Percentiles rank a stretch among this genome's conserved stretches.
phyloP scores from a whole-genome alignment of 1,139 yeast genomes.

The Debaryomyces psychrophilus region DNA sequence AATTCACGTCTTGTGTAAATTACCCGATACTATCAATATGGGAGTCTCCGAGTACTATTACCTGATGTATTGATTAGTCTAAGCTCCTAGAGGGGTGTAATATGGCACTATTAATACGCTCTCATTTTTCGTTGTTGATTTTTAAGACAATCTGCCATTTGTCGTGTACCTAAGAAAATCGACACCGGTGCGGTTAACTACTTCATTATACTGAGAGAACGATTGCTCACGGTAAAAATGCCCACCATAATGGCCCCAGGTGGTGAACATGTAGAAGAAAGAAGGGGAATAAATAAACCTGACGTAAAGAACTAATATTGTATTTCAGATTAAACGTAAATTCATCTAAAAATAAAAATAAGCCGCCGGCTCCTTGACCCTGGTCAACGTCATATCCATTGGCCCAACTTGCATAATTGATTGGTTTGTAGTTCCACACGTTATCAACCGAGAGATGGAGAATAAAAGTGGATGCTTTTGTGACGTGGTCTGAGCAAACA shows the following conservation, averaged over 20 bases:
- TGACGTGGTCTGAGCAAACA: background rate
- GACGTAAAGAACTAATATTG: background rate
- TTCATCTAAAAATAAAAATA: background rate
- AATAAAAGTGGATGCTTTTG: background rate
- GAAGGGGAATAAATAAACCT: background rate
- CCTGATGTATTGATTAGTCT: slow-evolving; percentile 1
- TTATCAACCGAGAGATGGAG: background rate
- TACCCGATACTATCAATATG: background rate
- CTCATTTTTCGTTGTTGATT: slow-evolving; percentile 9
- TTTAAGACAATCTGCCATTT: slow-evolving; percentile 7
- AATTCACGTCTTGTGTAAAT: slow-evolving; percentile 1
- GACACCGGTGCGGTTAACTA: slow-evolving; percentile 4
- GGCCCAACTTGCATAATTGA: slow-evolving; percentile 1
- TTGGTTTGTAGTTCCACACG: slow-evolving; percentile 1
- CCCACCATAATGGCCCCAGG: background rate
- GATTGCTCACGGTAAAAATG: background rate
- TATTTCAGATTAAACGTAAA: background rate
- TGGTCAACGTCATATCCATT: slow-evolving; percentile 1
- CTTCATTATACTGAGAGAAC: background rate
- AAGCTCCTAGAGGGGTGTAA: slow-evolving; percentile 3
- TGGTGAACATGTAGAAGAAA: background rate
- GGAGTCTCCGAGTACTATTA: background rate
- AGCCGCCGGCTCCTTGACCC: background rate
- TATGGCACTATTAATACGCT: background rate
- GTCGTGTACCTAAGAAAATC: slow-evolving; percentile 8